A percentile compares a stretch with the other conserved stretches of the same genome.
Evolutionary conservation across 371 early-diverging fungal genomes (phyloP).

Genomic region (Smittium mucronatum): DNA sequence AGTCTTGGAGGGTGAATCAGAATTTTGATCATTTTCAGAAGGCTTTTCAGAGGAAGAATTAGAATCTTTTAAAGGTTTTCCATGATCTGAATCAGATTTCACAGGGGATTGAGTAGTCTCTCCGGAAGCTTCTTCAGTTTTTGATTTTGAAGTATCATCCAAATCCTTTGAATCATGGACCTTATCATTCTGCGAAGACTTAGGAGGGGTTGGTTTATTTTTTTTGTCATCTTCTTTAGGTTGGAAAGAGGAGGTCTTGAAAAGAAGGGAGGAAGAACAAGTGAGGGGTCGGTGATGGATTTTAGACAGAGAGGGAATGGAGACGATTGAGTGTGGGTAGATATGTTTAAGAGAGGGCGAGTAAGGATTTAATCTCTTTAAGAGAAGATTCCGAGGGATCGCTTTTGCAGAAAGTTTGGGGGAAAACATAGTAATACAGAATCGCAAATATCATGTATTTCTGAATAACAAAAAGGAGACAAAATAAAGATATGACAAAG

Average conservation of each 20-base stretch:
- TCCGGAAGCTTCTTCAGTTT: not conserved
- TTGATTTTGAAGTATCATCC: not conserved
- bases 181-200: too few relatives aligned
- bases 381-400: not conserved
- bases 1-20: too few relatives aligned
- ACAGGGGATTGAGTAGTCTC: not conserved
- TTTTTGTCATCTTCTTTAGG: not conserved
- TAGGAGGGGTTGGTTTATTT: not conserved
- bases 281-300: not conserved
- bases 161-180: not conserved
- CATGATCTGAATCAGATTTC: not conserved
- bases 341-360: not conserved
- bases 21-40: not conserved
- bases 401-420: not conserved
- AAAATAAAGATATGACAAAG: too few relatives aligned
- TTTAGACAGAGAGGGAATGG: not conserved
- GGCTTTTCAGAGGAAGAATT: not conserved
- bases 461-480: too few relatives aligned
- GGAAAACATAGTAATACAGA: not conserved
- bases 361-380: too few relatives aligned
- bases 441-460: too few relatives aligned
- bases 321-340: not conserved
- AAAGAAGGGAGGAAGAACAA: not conserved
- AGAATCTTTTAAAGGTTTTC: not conserved
- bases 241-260: not conserved